Base-by-base conservation (phyloP, 2,329 filamentous ascomycete species). In the Aspergillus alliaceus region DNA sequence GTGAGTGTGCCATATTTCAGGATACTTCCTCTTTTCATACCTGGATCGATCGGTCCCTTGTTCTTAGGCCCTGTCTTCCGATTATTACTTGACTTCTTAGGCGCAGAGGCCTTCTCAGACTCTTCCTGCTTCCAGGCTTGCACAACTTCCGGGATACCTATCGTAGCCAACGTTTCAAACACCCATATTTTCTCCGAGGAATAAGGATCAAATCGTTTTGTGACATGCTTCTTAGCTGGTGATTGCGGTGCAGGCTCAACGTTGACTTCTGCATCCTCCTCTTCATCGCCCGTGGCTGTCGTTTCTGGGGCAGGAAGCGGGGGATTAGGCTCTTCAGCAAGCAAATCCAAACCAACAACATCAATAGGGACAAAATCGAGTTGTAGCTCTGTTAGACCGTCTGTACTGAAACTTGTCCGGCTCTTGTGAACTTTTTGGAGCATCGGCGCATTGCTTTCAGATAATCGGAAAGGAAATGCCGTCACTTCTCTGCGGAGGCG, bases 321-420 rank as follows among this genome's bases (percentile, higher is more conserved):
- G 1, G 80, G 78, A 58, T 85, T 85, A 15, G 90, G 87, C 29
- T 86, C 83, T 69, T 97, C 93, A 0, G 82, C 80, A 11, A 86
- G 83, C 24, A 97, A 76, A 66, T 96, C 86, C 37, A 98, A 82
- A 0, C 86, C 86, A 2, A 96, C 90, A 15, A 97, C 82, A 29
- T 90, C 83, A 2, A 86, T 81, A 0, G 95, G 95, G 4, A 88
- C 79, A 68, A 90, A 96, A 1, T 90, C 86, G 22, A 98, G 75
- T 6, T 93, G 87, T 9, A 97, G 72, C 70, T 98, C 93, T 1
- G 86, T 82, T 4, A 86, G 85, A 1, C 83, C 86, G 69, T 96
- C 93, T 0, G 89, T 93, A 52, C 84, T 87, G 42, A 85, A 83
- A 72, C 96, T 92, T 6, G 79, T 79, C 57, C 93, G 82, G 49